Percentiles rank a stretch among this genome's conserved stretches.
Conservation (phyloP, 345 rosid species). For the Cardamine occulta region DNA sequence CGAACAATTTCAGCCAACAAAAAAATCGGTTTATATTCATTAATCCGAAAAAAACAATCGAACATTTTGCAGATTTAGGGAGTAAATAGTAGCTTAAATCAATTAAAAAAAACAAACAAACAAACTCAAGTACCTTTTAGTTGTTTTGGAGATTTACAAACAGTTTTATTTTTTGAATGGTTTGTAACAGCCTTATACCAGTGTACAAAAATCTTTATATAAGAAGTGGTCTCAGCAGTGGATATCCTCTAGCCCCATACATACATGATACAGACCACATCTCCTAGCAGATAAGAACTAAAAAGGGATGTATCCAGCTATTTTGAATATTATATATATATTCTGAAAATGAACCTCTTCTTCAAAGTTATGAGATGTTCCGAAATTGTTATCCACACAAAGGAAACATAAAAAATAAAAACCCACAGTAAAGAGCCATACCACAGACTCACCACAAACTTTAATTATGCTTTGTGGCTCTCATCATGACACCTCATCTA, state of each 20-base stretch:
- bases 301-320: slow-evolving; percentile 15
- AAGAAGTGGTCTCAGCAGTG: background rate
- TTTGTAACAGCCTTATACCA: background rate
- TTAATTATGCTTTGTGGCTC: slow-evolving; percentile 29
- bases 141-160: background rate
- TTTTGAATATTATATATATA: slow-evolving; percentile 5
- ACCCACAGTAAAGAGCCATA: background rate
- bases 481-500: slow-evolving; percentile 38
- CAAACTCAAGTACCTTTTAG: background rate
- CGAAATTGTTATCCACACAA: slow-evolving; percentile 39
- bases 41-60: background rate
- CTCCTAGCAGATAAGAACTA: background rate
- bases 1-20: background rate
- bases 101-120: background rate
- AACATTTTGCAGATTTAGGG: background rate
- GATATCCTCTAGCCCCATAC: slow-evolving; percentile 13
- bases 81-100: background rate
- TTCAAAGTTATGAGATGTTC: slow-evolving; percentile 26
- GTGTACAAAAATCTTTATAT: background rate
- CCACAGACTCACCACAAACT: slow-evolving; percentile 19
- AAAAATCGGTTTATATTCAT: background rate
- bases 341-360: slow-evolving; percentile 6
- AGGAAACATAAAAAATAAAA: background rate
- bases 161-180: background rate
- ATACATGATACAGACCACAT: slow-evolving; percentile 14